Percentiles rank a stretch among this genome's conserved stretches.
phyloP scores from a whole-genome alignment of 345 rosid genomes.

The Arabis alpina region DNA sequence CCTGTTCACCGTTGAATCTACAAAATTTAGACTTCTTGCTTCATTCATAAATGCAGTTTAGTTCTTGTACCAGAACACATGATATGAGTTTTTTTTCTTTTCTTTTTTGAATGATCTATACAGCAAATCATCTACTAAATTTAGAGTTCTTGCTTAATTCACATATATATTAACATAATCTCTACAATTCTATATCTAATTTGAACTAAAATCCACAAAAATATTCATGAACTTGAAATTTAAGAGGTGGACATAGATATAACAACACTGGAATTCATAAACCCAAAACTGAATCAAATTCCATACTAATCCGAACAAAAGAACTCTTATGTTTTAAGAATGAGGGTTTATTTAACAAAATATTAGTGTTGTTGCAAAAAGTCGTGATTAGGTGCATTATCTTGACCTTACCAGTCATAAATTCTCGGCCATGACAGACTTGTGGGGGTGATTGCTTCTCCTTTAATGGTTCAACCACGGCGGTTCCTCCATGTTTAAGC shows the following conservation, averaged over 20 bases:
- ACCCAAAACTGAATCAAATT: background rate
- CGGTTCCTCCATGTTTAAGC: slow-evolving; percentile 45
- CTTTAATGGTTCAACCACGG: slow-evolving; percentile 44
- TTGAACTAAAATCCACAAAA: too few relatives aligned
- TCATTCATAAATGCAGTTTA: slow-evolving; percentile 12
- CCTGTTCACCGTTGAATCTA: background rate
- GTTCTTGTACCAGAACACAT: background rate
- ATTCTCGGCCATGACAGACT: slow-evolving; percentile 25
- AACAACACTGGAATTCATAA: background rate
- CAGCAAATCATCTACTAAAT: background rate
- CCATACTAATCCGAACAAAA: background rate
- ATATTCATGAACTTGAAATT: background rate
- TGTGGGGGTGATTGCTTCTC: slow-evolving; percentile 42
- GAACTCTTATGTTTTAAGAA: background rate
- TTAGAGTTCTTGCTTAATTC: too few relatives aligned
- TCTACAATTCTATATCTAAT: background rate
- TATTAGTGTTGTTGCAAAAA: slow-evolving; percentile 2
- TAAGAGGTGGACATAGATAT: background rate
- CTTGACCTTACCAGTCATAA: slow-evolving; percentile 43
- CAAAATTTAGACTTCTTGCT: background rate
- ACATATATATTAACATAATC: background rate
- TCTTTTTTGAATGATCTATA: background rate
- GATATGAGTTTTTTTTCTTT: background rate
- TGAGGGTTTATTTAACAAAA: background rate
- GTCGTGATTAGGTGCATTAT: too few relatives aligned